phyloP scores from a whole-genome alignment of 2,329 filamentous ascomycete genomes.

The Talaromyces sp. region DNA sequence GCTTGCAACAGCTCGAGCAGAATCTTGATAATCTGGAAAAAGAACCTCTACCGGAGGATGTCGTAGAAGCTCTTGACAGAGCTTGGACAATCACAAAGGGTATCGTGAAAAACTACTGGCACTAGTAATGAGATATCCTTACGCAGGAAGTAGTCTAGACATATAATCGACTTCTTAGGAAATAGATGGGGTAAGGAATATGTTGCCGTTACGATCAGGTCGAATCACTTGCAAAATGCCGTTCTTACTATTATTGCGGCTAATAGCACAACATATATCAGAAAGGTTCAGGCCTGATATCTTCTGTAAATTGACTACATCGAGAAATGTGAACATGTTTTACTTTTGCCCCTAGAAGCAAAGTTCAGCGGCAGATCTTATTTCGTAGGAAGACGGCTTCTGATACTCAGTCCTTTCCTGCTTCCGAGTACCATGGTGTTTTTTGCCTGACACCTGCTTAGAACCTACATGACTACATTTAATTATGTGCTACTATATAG shows the following conservation, averaged over 20 bases:
- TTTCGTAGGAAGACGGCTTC: not conserved
- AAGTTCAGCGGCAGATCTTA: not conserved
- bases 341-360: not conserved
- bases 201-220: not conserved
- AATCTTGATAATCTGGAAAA: constrained; percentile 40
- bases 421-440: not conserved
- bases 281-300: not conserved
- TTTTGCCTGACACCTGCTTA: not conserved
- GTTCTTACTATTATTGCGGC: not conserved
- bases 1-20: constrained; percentile 34
- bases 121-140: not conserved
- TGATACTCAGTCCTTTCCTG: not conserved
- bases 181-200: no score
- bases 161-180: not conserved
- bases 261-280: not conserved
- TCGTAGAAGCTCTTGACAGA: constrained; percentile 37
- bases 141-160: not conserved
- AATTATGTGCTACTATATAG: not conserved
- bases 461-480: not conserved
- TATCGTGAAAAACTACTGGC: not conserved
- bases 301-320: not conserved
- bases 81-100: constrained; percentile 1
- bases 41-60: constrained; percentile 38
- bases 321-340: not conserved
- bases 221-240: not conserved